Base-by-base conservation (phyloP, 331 rosid genomes). In the Prunus yedoensis region DNA sequence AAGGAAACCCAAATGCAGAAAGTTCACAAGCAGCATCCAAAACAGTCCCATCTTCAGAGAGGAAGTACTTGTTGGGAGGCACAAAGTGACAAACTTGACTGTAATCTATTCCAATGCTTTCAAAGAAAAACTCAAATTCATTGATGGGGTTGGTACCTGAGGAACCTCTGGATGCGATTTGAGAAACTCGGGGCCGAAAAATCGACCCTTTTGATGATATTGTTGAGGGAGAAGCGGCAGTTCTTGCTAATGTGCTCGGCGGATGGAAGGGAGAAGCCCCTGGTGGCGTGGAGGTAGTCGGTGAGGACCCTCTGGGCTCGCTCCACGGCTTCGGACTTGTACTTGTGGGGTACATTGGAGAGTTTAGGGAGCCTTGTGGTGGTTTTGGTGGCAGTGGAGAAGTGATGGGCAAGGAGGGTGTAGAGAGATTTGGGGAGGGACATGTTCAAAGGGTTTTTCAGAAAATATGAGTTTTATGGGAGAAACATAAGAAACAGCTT, bases 61-160 rank as follows among this genome's bases (percentile, higher is more conserved):
- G 81, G 69, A 93, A 93, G 73, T 89, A 89, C 83, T 88, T 93
- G 35, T 86, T 66, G 1, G 70, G 70, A 15, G 93, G 96, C 70
- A 90, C 66, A 38, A 84, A 47, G 30, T 71, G 27, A 43, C 54
- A 50, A 74, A 89, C 70, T 3, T 85, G 82, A 4, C 63, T 21
- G 52, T 82, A 83, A 15, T 73, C 77, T 8, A 93, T 81, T 49
- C 97, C 98, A n/a, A 93, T 93, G 79, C 95, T 91, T 61, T 93
- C 98, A 63, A 93, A 89, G 79, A 93, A 93, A 71, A 93, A 87
- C 70, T 93, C 93, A 59, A 91, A 89, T 73, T 93, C 96, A 21
- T 93, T 91, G 52, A 91, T 83, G 57, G 98, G 97, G 74, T 93
- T 93, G 78, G 80, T 93, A 91, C 86, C 96, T 86, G 73, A 93